Percentiles rank a stretch among this genome's conserved stretches.
These are phyloP conservation scores for Tricladium varicosporioides DNA, from an alignment of 2,329 filamentous ascomycete genomes.

Conservation along the genomic window DNA sequence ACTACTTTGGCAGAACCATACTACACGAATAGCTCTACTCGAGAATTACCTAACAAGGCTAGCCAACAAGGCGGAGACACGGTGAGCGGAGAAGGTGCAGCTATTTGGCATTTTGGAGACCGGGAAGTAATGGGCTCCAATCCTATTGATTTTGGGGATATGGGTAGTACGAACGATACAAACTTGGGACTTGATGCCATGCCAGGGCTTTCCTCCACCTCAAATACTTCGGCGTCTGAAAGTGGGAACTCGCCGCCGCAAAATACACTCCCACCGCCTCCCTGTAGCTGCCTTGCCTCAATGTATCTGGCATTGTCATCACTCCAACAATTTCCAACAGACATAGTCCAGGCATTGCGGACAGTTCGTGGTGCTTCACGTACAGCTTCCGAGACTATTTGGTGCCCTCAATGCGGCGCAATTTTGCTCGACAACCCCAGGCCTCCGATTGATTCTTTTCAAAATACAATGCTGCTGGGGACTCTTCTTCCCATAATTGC, in stretches of 20 bases:
- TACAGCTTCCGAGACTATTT: conserved; percentile 45
- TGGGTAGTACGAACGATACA: conserved; percentile 5
- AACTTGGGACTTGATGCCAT: conserved; percentile 4
- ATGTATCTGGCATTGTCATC: conserved; percentile 33
- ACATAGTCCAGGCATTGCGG: conserved; percentile 26
- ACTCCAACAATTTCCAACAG: conserved; percentile 29
- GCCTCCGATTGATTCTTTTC: conserved; percentile 49
- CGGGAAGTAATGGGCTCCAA: conserved; percentile 12
- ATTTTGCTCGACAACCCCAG: conserved; percentile 37
- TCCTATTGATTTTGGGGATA: conserved; percentile 23
- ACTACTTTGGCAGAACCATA: conserved; percentile 21
- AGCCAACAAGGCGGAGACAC: not conserved
- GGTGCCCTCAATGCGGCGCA: conserved; percentile 49
- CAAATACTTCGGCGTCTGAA: conserved; percentile 16
- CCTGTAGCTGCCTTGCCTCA: conserved; percentile 30
- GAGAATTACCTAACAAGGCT: conserved; percentile 1
- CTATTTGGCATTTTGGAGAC: conserved; percentile 25
- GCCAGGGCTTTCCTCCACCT: conserved; percentile 12
- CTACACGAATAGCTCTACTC: conserved; percentile 8
- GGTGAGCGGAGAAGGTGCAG: conserved; percentile 4
- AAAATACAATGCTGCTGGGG: conserved; percentile 58
- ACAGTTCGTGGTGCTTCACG: conserved; percentile 27
- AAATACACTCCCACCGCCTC: conserved; percentile 4
- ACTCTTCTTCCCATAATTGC: conserved; percentile 56
- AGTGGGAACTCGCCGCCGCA: conserved; percentile 15